phyloP scores from a whole-genome alignment of 2,329 filamentous ascomycete species.

The Penicillium sp. region DNA sequence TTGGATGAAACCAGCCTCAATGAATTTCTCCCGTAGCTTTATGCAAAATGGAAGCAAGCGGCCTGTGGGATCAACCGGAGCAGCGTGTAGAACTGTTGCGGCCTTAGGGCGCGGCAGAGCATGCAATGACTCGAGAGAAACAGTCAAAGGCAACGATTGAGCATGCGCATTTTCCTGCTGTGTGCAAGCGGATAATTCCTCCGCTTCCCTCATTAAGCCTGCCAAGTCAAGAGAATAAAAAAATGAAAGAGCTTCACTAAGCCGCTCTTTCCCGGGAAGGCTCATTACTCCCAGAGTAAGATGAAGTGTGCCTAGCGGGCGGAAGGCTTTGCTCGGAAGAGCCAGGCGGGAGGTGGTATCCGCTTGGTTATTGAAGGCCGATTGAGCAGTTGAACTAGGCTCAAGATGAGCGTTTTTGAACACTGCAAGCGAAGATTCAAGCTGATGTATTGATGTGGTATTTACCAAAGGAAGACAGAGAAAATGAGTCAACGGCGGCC shows the following conservation, averaged over 20 bases:
- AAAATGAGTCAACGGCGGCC: constrained; percentile 47
- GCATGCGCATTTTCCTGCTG: not conserved
- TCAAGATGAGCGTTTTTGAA: constrained; percentile 52
- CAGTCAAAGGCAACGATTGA: constrained; percentile 31
- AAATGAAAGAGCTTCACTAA: constrained; percentile 49
- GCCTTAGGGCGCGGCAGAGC: constrained; percentile 37
- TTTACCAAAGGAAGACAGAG: constrained; percentile 62
- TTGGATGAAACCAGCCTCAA: constrained; percentile 45
- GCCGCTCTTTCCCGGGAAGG: constrained; percentile 53
- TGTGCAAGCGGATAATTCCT: constrained; percentile 23
- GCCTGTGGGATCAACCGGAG: constrained; percentile 39
- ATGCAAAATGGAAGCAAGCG: constrained; percentile 45
- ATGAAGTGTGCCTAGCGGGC: constrained; percentile 78
- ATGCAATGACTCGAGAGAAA: constrained; percentile 46
- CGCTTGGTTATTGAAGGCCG: constrained; percentile 11
- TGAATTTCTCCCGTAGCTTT: constrained; percentile 43
- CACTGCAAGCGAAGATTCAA: constrained; percentile 60
- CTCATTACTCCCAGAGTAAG: constrained; percentile 85
- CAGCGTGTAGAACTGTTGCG: constrained; percentile 44
- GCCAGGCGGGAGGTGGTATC: constrained; percentile 42
- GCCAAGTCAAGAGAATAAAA: constrained; percentile 49
- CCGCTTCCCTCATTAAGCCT: constrained; percentile 37
- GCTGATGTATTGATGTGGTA: constrained; percentile 58
- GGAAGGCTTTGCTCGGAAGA: constrained; percentile 66
- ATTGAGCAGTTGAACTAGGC: not conserved